A percentile compares a stretch with the other conserved stretches of the same genome.
Evolutionary conservation across 2,329 filamentous ascomycete species (phyloP).

Genomic region (Colletotrichum trifolii): DNA sequence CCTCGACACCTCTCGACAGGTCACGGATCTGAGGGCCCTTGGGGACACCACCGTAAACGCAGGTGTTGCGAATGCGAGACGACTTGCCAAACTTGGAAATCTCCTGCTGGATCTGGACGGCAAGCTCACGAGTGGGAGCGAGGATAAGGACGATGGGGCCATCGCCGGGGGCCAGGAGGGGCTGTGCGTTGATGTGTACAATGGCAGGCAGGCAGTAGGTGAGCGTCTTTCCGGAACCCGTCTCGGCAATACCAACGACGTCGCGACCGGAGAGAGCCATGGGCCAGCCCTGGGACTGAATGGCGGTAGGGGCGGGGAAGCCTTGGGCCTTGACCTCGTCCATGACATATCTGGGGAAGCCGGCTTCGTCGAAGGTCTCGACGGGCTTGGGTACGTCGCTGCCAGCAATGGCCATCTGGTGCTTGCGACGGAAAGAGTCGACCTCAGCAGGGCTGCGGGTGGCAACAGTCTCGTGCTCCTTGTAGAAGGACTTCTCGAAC

Average conservation of each 20-base stretch:
- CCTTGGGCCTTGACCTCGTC: constrained; percentile 98
- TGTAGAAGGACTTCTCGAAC: constrained; percentile 99
- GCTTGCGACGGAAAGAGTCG: constrained; percentile 85
- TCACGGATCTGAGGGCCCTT: constrained; percentile 98
- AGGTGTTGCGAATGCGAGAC: constrained; percentile 97
- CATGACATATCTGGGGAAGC: constrained; percentile 97
- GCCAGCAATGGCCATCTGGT: constrained; percentile 86
- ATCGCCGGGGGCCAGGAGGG: constrained; percentile 92
- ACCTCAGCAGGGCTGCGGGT: constrained; percentile 82
- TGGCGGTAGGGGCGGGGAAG: constrained; percentile 91
- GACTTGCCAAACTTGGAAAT: constrained; percentile 99
- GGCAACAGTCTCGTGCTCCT: constrained; percentile 86
- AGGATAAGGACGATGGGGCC: constrained; percentile 97
- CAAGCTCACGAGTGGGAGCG: constrained; percentile 95
- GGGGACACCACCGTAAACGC: constrained; percentile 98
- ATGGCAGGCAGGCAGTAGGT: constrained; percentile 98
- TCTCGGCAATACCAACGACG: constrained; percentile 99
- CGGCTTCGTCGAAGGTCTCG: constrained; percentile 96
- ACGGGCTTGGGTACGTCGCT: constrained; percentile 89
- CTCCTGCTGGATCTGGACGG: constrained; percentile 98
- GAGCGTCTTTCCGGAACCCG: constrained; percentile 97
- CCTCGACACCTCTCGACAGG: constrained; percentile 93
- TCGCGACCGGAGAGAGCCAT: constrained; percentile 99
- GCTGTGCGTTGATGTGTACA: constrained; percentile 99
- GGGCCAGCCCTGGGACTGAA: constrained; percentile 98